Conservation (phyloP, 208 protist genomes). For the Wallacemonas sp. region DNA sequence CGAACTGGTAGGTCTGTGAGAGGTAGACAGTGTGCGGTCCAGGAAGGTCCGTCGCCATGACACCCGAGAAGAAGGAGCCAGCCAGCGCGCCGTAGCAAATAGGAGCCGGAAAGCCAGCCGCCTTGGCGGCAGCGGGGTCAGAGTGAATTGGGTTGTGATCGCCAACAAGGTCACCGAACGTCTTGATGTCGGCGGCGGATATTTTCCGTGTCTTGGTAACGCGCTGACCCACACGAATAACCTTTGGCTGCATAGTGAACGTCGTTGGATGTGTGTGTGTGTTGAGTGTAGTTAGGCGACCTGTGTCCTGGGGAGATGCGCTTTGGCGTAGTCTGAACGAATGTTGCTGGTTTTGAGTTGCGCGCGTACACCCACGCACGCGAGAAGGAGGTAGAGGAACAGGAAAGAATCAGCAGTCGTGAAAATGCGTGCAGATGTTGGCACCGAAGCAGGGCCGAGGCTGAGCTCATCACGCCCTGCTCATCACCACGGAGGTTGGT, state of each 20-base stretch:
- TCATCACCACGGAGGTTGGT: too few relatives aligned
- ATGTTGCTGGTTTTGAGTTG: too few relatives aligned
- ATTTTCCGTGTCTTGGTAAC: slow-evolving; percentile 48
- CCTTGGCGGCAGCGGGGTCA: slow-evolving; percentile 55
- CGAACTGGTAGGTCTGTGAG: slow-evolving; percentile 77
- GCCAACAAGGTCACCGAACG: slow-evolving; percentile 74
- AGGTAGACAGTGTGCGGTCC: slow-evolving; percentile 86
- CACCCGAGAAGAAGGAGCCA: slow-evolving; percentile 79
- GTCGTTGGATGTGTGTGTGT: too few relatives aligned
- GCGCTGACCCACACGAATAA: slow-evolving; percentile 66
- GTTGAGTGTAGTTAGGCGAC: too few relatives aligned
- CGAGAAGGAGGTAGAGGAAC: too few relatives aligned
- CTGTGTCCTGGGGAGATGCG: too few relatives aligned
- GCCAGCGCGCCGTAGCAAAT: slow-evolving; percentile 88
- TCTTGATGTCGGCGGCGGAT: slow-evolving; percentile 46
- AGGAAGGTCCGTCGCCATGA: slow-evolving; percentile 81
- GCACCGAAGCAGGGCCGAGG: too few relatives aligned
- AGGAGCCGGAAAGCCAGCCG: slow-evolving; percentile 66
- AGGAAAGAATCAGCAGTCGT: too few relatives aligned
- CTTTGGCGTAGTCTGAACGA: too few relatives aligned
- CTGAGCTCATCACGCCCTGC: too few relatives aligned
- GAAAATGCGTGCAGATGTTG: too few relatives aligned
- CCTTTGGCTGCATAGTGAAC: slow-evolving; percentile 8
- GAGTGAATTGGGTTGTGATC: slow-evolving; percentile 88
- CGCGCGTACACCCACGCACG: too few relatives aligned